A percentile compares a stretch with the other conserved stretches of the same genome.
These are phyloP conservation scores for Pyrenula massariospora DNA, from an alignment of 495 filamentous ascomycete genomes.

Conservation along the genomic window DNA sequence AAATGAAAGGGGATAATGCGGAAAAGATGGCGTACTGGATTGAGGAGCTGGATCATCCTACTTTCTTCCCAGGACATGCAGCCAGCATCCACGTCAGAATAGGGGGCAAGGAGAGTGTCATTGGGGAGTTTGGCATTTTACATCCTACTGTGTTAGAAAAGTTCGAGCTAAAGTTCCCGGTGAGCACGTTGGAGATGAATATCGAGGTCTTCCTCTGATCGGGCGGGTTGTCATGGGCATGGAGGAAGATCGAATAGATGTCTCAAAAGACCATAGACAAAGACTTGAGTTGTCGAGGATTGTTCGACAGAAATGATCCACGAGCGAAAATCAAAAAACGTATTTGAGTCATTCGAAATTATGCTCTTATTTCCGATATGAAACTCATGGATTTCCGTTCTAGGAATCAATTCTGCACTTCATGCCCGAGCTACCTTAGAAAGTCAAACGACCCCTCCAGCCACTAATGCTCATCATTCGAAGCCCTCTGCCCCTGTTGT, in stretches of 20 bases:
- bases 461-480: background rate
- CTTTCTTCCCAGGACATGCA: conserved; percentile 83
- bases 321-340: too few relatives aligned
- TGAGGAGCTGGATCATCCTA: conserved; percentile 77
- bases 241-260: too few relatives aligned
- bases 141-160: conserved; percentile 88
- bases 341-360: too few relatives aligned
- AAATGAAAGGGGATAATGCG: conserved; percentile 31
- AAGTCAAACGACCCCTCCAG: too few relatives aligned
- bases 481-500: background rate
- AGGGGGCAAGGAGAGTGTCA: conserved; percentile 52
- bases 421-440: too few relatives aligned
- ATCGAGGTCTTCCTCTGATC: conserved; percentile 84
- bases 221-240: too few relatives aligned
- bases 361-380: too few relatives aligned
- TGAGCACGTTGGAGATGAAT: conserved; percentile 91
- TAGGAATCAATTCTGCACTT: too few relatives aligned
- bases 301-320: too few relatives aligned
- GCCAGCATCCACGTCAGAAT: conserved; percentile 69
- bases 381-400: too few relatives aligned
- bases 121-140: conserved; percentile 86
- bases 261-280: too few relatives aligned
- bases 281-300: too few relatives aligned
- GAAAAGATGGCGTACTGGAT: conserved; percentile 71
- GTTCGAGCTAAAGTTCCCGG: conserved; percentile 87